phyloP scores from a whole-genome alignment of 2,329 filamentous ascomycete species.

The Fusarium sambucinum region DNA sequence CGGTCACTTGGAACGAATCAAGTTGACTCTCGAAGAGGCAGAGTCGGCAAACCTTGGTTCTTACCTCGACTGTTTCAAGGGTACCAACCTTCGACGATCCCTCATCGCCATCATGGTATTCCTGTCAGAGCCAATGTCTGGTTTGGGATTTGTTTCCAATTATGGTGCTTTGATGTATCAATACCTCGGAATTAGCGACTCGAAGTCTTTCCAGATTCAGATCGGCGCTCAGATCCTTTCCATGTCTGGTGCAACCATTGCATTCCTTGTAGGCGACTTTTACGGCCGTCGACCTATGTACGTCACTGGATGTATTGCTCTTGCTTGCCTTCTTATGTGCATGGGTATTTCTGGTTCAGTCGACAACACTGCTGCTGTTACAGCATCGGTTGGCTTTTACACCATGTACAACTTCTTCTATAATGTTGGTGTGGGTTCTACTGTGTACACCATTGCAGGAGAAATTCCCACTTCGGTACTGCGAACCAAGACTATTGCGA shows the following conservation, averaged over 20 bases:
- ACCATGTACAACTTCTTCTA: conserved; percentile 57
- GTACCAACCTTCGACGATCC: conserved; percentile 57
- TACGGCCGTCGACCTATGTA: conserved; percentile 50
- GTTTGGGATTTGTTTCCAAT: conserved; percentile 58
- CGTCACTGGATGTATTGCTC: conserved; percentile 41
- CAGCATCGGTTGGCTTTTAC: conserved; percentile 52
- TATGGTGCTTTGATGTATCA: conserved; percentile 56
- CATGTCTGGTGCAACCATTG: conserved; percentile 48
- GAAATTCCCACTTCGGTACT: conserved; percentile 60
- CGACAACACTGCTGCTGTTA: conserved; percentile 40
- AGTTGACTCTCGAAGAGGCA: conserved; percentile 61
- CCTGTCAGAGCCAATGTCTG: conserved; percentile 59
- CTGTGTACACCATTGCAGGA: conserved; percentile 57
- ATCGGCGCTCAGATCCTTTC: conserved; percentile 50
- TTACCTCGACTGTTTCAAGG: conserved; percentile 60
- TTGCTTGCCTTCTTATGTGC: conserved; percentile 44
- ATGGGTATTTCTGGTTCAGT: conserved; percentile 49
- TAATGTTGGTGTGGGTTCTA: conserved; percentile 57
- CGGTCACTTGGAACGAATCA: conserved; percentile 58
- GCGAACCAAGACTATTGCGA: conserved; percentile 58
- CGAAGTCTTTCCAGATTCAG: conserved; percentile 47
- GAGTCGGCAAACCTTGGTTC: conserved; percentile 48
- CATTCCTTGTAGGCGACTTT: conserved; percentile 46
- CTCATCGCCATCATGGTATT: conserved; percentile 58
- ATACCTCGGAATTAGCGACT: conserved; percentile 46